A percentile compares a stretch with the other conserved stretches of the same genome.
phyloP scores from a whole-genome alignment of 2,329 filamentous ascomycete species.

The Nannizziopsis arthrosporioides region DNA sequence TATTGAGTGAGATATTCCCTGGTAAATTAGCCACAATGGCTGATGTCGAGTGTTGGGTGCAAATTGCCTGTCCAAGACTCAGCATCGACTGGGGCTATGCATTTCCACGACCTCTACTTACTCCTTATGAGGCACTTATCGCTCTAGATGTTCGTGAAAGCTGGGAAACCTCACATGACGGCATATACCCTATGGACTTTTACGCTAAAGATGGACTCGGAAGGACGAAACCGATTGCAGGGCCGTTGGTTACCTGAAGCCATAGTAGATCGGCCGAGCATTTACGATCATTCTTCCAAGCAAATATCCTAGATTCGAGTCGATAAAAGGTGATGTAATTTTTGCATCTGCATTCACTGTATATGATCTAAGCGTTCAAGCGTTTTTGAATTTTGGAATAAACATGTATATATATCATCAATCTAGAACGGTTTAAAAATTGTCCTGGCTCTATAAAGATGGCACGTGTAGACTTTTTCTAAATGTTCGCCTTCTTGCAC shows the following conservation, averaged over 20 bases:
- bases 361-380: too few relatives aligned
- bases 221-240: constrained; percentile 47
- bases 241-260: too few relatives aligned
- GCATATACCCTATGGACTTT: constrained; percentile 94
- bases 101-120: constrained; percentile 75
- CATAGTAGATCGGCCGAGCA: not conserved
- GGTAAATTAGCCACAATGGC: constrained; percentile 87
- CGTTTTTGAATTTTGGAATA: too few relatives aligned
- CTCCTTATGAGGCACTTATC: constrained; percentile 88
- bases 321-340: too few relatives aligned
- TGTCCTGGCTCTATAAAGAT: too few relatives aligned
- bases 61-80: constrained; percentile 89
- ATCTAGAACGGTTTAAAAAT: too few relatives aligned
- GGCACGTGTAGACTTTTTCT: too few relatives aligned
- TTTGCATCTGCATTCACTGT: too few relatives aligned
- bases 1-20: constrained; percentile 92
- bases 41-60: constrained; percentile 96
- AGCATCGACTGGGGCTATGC: constrained; percentile 99
- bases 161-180: constrained; percentile 51
- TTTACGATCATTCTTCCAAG: not conserved
- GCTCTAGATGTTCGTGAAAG: constrained; percentile 69
- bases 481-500: too few relatives aligned
- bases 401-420: too few relatives aligned
- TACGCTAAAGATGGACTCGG: constrained; percentile 87
- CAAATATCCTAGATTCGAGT: too few relatives aligned